A percentile compares a stretch with the other conserved stretches of the same genome.
Conservation (phyloP, 768 basidiomycete species). For the Filobasidium floriforme region DNA sequence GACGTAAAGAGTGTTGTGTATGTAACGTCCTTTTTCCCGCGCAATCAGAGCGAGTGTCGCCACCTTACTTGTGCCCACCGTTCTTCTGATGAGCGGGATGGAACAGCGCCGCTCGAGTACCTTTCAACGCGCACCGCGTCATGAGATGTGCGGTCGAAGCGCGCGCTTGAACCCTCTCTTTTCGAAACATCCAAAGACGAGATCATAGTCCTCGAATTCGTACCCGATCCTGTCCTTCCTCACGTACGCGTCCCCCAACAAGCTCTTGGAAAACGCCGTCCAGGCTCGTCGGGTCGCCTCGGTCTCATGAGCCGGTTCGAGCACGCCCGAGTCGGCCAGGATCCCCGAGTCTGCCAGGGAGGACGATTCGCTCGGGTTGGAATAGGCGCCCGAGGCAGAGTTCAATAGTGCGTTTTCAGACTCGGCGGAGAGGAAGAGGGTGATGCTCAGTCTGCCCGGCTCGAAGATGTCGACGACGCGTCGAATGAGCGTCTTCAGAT, state of each 20-base stretch:
- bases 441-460: slow-evolving; percentile 73
- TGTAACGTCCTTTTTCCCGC: no score
- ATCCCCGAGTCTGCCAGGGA: slow-evolving; percentile 25
- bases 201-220: slow-evolving; percentile 68
- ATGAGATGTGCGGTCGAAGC: not conserved
- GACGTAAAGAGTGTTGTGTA: no score
- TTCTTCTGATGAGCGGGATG: no score
- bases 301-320: slow-evolving; percentile 56
- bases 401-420: slow-evolving; percentile 19
- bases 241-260: slow-evolving; percentile 52
- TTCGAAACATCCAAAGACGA: slow-evolving; percentile 44
- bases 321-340: slow-evolving; percentile 25
- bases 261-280: slow-evolving; percentile 49
- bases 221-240: slow-evolving; percentile 97
- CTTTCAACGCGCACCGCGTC: not conserved
- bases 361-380: slow-evolving; percentile 20
- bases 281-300: slow-evolving; percentile 64
- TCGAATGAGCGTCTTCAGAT: slow-evolving; percentile 70
- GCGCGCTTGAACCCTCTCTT: slow-evolving; percentile 31
- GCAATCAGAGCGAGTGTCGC: no score
- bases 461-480: slow-evolving; percentile 90
- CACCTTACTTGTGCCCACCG: no score
- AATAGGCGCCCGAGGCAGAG: slow-evolving; percentile 40
- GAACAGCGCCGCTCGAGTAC: no score
- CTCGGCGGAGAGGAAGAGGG: slow-evolving; percentile 66